Evolutionary conservation across 352 stramenopile species (phyloP).

Genomic region (Phytopythium oedochilum): DNA sequence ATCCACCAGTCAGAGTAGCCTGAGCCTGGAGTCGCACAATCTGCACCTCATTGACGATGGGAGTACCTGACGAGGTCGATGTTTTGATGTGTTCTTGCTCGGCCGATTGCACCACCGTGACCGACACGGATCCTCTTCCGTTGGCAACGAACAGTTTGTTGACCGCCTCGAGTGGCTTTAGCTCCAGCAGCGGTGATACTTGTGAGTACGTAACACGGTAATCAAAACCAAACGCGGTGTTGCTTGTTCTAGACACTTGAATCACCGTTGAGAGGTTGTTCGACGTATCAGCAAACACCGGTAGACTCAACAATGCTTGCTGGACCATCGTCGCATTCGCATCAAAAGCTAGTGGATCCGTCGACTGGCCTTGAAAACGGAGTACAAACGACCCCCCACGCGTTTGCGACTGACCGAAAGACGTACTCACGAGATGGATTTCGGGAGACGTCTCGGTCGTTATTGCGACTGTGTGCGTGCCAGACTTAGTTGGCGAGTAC

Average conservation of each 20-base stretch:
- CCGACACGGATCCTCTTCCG: conserved; percentile 28
- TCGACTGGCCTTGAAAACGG: conserved; percentile 52
- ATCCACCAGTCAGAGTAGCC: conserved; percentile 30
- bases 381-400: conserved; percentile 86
- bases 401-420: conserved; percentile 61
- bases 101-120: conserved; percentile 19
- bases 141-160: conserved; percentile 67
- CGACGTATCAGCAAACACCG: conserved; percentile 17
- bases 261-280: conserved; percentile 21
- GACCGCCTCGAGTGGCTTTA: conserved; percentile 29
- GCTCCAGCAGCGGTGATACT: conserved; percentile 29
- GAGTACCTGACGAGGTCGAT: conserved; percentile 35
- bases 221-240: conserved; percentile 61
- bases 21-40: conserved; percentile 44
- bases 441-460: conserved; percentile 72
- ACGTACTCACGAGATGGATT: conserved; percentile 77
- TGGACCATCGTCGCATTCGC: conserved; percentile 65
- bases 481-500: conserved; percentile 82
- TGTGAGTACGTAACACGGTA: conserved; percentile 66
- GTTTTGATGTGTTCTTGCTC: conserved; percentile 77
- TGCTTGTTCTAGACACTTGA: conserved; percentile 40
- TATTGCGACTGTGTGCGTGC: conserved; percentile 83
- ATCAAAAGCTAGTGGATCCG: conserved; percentile 74
- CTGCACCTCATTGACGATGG: conserved; percentile 70
- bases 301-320: conserved; percentile 57